Percentiles rank a stretch among this genome's conserved stretches.
These are phyloP conservation scores for Macrolepiota fuliginosa DNA, from an alignment of 768 basidiomycete genomes.

Conservation along the genomic window DNA sequence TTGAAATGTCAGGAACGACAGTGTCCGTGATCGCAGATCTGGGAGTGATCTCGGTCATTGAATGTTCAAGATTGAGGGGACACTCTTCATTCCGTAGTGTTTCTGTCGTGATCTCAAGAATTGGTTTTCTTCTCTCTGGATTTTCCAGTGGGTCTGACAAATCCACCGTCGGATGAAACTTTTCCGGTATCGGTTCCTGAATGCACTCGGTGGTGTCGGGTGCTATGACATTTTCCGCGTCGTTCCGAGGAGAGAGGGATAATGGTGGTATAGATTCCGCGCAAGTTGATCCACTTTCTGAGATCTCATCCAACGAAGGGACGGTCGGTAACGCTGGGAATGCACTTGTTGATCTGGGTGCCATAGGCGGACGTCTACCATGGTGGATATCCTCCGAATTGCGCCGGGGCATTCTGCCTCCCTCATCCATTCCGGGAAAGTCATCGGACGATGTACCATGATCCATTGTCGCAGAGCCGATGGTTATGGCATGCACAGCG, in stretches of 20 bases:
- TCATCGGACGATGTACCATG: neutral
- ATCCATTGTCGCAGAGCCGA: slow-evolving; percentile 23
- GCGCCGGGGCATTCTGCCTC: slow-evolving; percentile 17
- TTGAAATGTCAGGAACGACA: neutral
- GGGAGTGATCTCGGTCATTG: neutral
- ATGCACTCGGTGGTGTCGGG: neutral
- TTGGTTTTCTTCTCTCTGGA: neutral
- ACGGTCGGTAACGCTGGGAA: slow-evolving; percentile 18
- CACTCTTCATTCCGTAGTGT: neutral
- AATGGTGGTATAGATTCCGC: neutral
- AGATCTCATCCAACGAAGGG: neutral
- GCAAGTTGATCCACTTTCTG: neutral
- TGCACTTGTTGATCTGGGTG: slow-evolving; percentile 48
- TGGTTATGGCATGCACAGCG: slow-evolving; percentile 53
- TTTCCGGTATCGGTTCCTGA: neutral
- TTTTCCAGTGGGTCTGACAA: neutral
- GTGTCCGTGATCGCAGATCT: too few species aligned
- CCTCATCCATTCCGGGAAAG: neutral
- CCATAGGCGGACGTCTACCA: slow-evolving; percentile 47
- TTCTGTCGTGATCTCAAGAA: neutral
- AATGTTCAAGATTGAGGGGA: neutral
- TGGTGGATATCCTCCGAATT: slow-evolving; percentile 47
- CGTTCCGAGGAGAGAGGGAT: neutral
- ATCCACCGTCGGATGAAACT: neutral
- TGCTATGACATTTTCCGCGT: neutral